Percentiles rank a stretch among this genome's conserved stretches.
phyloP scores from a whole-genome alignment of 345 rosid genomes.

The Limnanthes douglasii region DNA sequence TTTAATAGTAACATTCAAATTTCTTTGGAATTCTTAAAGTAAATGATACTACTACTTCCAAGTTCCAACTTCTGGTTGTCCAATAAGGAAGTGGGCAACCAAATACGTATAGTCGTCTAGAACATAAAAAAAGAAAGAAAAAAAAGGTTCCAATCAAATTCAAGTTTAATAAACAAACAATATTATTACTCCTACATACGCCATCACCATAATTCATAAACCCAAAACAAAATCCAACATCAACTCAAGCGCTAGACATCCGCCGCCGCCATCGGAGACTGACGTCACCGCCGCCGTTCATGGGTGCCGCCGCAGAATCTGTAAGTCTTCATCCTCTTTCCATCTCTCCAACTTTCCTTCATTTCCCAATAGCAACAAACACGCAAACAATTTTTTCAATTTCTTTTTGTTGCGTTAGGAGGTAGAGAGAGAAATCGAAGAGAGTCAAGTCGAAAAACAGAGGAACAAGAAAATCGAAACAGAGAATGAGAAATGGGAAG shows the following conservation, averaged over 20 bases:
- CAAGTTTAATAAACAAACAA: no score
- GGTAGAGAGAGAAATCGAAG: slow-evolving; percentile 25
- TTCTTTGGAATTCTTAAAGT: no score
- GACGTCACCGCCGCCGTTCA: slow-evolving; percentile 20
- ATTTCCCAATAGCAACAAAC: not conserved
- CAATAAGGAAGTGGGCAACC: no score
- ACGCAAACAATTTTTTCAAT: not conserved
- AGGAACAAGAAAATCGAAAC: slow-evolving; percentile 8
- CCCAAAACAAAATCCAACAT: slow-evolving; percentile 2
- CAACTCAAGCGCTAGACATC: slow-evolving; percentile 9
- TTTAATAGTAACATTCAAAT: no score
- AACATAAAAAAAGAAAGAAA: not conserved
- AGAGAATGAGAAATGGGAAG: slow-evolving; percentile 1
- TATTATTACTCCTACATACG: slow-evolving; percentile 11
- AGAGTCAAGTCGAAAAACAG: slow-evolving; percentile 7
- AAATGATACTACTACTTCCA: no score
- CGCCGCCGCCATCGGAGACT: slow-evolving; percentile 20
- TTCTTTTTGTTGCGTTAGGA: slow-evolving; percentile 17
- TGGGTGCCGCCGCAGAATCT: slow-evolving; percentile 40
- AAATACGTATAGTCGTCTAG: no score
- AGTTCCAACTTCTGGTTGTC: no score
- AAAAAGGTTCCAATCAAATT: no score
- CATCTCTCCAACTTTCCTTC: not conserved
- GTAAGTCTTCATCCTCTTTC: slow-evolving; percentile 11
- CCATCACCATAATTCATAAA: slow-evolving; percentile 11